phyloP scores from a whole-genome alignment of 2,329 filamentous ascomycete species.

The Aspergillus caelatus region DNA sequence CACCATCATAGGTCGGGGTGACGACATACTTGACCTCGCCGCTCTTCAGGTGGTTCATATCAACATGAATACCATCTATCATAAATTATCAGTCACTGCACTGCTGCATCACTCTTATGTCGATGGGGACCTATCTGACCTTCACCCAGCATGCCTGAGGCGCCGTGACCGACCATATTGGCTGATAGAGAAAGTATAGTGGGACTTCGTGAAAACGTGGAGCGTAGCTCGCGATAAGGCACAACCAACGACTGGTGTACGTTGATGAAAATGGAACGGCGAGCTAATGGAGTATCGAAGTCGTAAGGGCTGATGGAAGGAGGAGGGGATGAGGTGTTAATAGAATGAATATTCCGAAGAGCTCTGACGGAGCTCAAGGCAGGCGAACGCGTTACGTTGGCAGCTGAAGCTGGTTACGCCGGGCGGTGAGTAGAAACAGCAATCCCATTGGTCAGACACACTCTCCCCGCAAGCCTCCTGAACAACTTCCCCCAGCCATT shows the following conservation, averaged over 20 bases:
- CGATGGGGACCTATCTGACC: conserved; percentile 34
- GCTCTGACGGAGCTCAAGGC: conserved; percentile 30
- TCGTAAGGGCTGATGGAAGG: conserved; percentile 1
- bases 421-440: conserved; percentile 19
- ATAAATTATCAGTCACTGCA: conserved; percentile 21
- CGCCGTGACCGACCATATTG: conserved; percentile 45
- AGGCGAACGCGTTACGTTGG: conserved; percentile 34
- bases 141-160: conserved; percentile 50
- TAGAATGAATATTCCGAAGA: conserved; percentile 18
- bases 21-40: conserved; percentile 92
- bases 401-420: conserved; percentile 25
- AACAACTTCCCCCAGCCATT: conserved; percentile 18
- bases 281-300: not conserved
- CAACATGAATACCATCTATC: conserved; percentile 96
- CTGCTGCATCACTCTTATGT: not conserved
- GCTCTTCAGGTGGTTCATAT: conserved; percentile 98
- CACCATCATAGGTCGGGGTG: not conserved
- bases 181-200: conserved; percentile 1
- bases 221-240: not conserved
- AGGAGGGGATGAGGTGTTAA: conserved; percentile 7
- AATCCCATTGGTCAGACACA: conserved; percentile 17
- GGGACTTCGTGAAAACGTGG: conserved; percentile 3
- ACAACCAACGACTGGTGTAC: not conserved
- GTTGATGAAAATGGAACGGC: not conserved
- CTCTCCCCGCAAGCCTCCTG: conserved; percentile 25